Conservation (phyloP, 768 basidiomycete species). For the Aureoboletus auriporus region DNA sequence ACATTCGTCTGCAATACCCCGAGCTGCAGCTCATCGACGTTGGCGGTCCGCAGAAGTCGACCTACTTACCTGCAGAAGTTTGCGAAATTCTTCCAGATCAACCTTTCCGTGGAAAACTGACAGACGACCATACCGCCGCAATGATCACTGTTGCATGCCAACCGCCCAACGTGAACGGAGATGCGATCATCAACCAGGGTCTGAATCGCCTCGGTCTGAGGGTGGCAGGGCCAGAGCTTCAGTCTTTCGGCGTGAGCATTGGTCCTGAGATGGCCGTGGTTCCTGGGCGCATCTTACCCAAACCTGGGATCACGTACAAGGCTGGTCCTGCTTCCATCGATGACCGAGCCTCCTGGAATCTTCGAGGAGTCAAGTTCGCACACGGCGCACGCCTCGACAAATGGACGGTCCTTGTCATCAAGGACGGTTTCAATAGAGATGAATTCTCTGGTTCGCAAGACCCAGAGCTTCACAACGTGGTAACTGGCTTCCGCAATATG, state of each 20-base stretch:
- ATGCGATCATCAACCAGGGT: slow-evolving; percentile 41
- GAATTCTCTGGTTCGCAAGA: slow-evolving; percentile 59
- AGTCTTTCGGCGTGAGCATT: slow-evolving; percentile 43
- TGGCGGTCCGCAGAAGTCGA: slow-evolving; percentile 37
- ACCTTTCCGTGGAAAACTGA: slow-evolving; percentile 47
- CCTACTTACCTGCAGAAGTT: slow-evolving; percentile 44
- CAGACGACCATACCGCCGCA: slow-evolving; percentile 46
- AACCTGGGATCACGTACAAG: slow-evolving; percentile 40
- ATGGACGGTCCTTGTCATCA: slow-evolving; percentile 69
- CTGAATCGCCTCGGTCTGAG: slow-evolving; percentile 41
- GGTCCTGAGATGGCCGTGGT: slow-evolving; percentile 51
- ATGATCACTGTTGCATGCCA: slow-evolving; percentile 51
- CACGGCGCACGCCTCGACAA: slow-evolving; percentile 50
- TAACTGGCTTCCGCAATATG: slow-evolving; percentile 58
- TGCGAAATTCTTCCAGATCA: slow-evolving; percentile 45
- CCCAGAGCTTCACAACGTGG: slow-evolving; percentile 41
- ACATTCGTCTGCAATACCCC: slow-evolving; percentile 35
- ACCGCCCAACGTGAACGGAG: slow-evolving; percentile 46
- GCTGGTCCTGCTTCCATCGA: slow-evolving; percentile 33
- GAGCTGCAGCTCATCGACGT: slow-evolving; percentile 45
- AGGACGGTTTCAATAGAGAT: slow-evolving; percentile 46
- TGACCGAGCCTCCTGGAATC: slow-evolving; percentile 50
- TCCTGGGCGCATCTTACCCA: slow-evolving; percentile 47
- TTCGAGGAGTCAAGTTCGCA: slow-evolving; percentile 56
- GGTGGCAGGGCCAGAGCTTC: slow-evolving; percentile 31